Evolutionary conservation across 2,329 filamentous ascomycete genomes (phyloP).

Genomic region (Aureobasidium sp.): DNA sequence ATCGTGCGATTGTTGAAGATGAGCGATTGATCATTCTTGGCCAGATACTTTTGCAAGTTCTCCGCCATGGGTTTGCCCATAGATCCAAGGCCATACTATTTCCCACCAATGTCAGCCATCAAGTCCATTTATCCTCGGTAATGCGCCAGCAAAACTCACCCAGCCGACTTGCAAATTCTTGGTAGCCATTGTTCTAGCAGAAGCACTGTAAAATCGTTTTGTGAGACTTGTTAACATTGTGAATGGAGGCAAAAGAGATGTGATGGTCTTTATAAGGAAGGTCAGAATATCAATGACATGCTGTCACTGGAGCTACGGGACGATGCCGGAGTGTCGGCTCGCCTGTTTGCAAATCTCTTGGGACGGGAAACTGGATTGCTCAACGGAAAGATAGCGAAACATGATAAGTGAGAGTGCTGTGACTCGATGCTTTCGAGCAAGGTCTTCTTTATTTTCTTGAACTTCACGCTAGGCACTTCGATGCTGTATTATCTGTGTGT

Average conservation of each 20-base stretch:
- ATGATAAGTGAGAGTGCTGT: background rate
- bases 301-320: background rate
- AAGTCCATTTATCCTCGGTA: background rate
- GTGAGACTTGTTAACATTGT: background rate
- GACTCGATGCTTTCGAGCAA: slow-evolving; percentile 9
- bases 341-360: slow-evolving; percentile 1
- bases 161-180: slow-evolving; percentile 13
- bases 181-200: background rate
- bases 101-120: background rate
- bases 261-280: background rate
- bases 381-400: background rate
- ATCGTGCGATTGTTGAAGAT: slow-evolving; percentile 14
- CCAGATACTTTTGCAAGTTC: slow-evolving; percentile 35
- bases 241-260: background rate
- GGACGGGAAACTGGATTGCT: background rate
- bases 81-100: slow-evolving; percentile 33
- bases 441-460: background rate
- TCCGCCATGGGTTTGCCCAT: slow-evolving; percentile 39
- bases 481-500: background rate
- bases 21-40: slow-evolving; percentile 9
- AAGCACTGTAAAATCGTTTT: slow-evolving; percentile 2
- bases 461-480: too few species aligned
- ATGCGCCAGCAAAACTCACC: slow-evolving; percentile 1
- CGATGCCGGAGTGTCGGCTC: slow-evolving; percentile 5
- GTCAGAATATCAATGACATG: background rate